Percentiles rank a stretch among this genome's conserved stretches.
Conservation (phyloP, 2,329 filamentous ascomycete genomes). For the Beauveria varroae region DNA sequence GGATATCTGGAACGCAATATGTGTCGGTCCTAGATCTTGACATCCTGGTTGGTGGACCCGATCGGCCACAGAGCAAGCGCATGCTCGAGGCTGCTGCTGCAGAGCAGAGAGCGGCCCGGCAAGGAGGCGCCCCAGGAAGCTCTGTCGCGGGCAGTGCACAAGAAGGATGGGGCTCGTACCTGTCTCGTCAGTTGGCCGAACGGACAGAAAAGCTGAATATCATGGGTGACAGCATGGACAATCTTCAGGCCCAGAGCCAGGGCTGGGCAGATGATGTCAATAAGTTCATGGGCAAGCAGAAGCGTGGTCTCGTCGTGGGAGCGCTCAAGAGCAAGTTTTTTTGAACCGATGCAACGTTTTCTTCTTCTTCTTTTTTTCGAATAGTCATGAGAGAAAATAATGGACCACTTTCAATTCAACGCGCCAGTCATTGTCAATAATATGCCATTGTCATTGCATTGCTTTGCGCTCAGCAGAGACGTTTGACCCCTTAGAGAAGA, state of each 20-base stretch:
- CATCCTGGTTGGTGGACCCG: slow-evolving; percentile 78
- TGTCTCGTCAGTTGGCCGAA: slow-evolving; percentile 82
- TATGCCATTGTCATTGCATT: no score
- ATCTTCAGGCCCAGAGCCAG: slow-evolving; percentile 69
- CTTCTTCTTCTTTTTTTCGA: neutral
- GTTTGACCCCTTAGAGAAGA: no score
- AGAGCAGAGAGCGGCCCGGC: slow-evolving; percentile 57
- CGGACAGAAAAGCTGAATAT: slow-evolving; percentile 79
- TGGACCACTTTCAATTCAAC: no score
- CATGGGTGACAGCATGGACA: slow-evolving; percentile 78
- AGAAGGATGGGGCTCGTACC: slow-evolving; percentile 70
- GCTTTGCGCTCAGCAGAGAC: no score
- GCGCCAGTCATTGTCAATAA: no score
- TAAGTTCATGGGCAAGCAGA: slow-evolving; percentile 82
- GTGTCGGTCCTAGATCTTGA: slow-evolving; percentile 84
- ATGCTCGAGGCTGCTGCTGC: slow-evolving; percentile 75
- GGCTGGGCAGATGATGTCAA: slow-evolving; percentile 83
- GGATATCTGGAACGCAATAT: slow-evolving; percentile 92
- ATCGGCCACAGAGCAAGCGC: slow-evolving; percentile 79
- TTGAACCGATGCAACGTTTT: slow-evolving; percentile 12
- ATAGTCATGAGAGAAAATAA: neutral
- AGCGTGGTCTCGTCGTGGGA: slow-evolving; percentile 74
- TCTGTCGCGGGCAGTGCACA: slow-evolving; percentile 25
- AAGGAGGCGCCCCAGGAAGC: slow-evolving; percentile 20
- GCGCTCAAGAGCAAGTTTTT: slow-evolving; percentile 54